phyloP scores from a whole-genome alignment of 768 basidiomycete genomes.

The Tephrocybe sp. region DNA sequence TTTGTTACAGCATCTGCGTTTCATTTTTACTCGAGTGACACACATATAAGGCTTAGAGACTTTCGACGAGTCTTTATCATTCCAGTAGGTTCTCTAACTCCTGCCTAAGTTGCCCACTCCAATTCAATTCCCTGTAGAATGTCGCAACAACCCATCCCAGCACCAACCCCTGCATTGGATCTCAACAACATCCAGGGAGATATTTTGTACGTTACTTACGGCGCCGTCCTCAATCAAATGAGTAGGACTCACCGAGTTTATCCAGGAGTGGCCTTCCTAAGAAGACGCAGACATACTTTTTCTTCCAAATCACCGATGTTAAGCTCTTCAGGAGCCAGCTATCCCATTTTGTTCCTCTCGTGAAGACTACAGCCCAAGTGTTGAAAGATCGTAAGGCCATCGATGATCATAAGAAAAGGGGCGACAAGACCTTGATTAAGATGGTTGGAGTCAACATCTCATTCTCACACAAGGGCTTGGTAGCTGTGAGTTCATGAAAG shows the following conservation, averaged over 20 bases:
- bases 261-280: slow-evolving; percentile 54
- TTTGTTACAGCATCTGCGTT: not conserved
- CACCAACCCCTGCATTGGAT: slow-evolving; percentile 25
- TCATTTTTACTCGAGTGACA: no score
- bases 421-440: slow-evolving; percentile 32
- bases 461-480: slow-evolving; percentile 51
- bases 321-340: slow-evolving; percentile 43
- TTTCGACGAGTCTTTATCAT: not conserved
- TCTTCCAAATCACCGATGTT: slow-evolving; percentile 51
- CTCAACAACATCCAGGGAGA: slow-evolving; percentile 49
- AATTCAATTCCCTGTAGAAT: slow-evolving; percentile 5
- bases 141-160: slow-evolving; percentile 18
- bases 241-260: not conserved
- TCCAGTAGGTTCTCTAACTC: not conserved
- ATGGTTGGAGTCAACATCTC: slow-evolving; percentile 51
- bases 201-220: slow-evolving; percentile 34
- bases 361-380: slow-evolving; percentile 47
- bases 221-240: not conserved
- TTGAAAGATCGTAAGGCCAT: slow-evolving; percentile 40
- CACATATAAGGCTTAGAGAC: not conserved
- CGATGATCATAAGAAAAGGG: slow-evolving; percentile 37
- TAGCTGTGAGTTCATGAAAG: slow-evolving; percentile 30
- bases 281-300: slow-evolving; percentile 49
- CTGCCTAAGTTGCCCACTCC: not conserved
- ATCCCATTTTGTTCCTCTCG: slow-evolving; percentile 36